Conservation (phyloP, 2,329 filamentous ascomycete species). For the Penicillium sp. region DNA sequence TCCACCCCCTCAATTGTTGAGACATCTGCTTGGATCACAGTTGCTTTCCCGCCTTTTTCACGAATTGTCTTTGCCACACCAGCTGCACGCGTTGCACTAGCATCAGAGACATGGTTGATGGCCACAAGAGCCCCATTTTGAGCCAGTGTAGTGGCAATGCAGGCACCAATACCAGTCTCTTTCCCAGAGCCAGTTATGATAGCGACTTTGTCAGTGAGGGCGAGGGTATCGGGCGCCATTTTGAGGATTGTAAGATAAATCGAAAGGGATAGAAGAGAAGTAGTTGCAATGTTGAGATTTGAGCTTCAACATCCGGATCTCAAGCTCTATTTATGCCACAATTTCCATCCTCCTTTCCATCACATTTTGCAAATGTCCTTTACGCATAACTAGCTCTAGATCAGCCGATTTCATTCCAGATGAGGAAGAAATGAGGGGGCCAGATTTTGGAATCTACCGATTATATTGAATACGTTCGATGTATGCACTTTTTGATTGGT, state of each 20-base stretch:
- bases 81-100: conserved; percentile 17
- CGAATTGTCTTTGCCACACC: conserved; percentile 19
- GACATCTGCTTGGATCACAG: conserved; percentile 26
- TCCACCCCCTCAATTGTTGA: conserved; percentile 17
- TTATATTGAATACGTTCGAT: too few relatives aligned
- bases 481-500: too few relatives aligned
- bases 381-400: too few relatives aligned
- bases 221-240: conserved; percentile 26
- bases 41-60: conserved; percentile 11
- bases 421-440: too few relatives aligned
- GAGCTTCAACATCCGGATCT: background rate
- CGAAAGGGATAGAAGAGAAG: background rate
- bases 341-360: background rate
- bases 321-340: background rate
- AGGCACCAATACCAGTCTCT: conserved; percentile 40
- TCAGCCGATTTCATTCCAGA: too few relatives aligned
- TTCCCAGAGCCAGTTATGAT: conserved; percentile 44
- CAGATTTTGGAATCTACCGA: too few relatives aligned
- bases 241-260: background rate
- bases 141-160: conserved; percentile 36
- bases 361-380: background rate
- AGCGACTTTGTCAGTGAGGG: conserved; percentile 40
- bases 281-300: background rate
- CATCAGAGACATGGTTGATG: conserved; percentile 32
- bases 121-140: conserved; percentile 32